These are phyloP conservation scores for Coniosporium tulheliwenetii DNA, from an alignment of 2,329 filamentous ascomycete species.

Conservation along the genomic window DNA sequence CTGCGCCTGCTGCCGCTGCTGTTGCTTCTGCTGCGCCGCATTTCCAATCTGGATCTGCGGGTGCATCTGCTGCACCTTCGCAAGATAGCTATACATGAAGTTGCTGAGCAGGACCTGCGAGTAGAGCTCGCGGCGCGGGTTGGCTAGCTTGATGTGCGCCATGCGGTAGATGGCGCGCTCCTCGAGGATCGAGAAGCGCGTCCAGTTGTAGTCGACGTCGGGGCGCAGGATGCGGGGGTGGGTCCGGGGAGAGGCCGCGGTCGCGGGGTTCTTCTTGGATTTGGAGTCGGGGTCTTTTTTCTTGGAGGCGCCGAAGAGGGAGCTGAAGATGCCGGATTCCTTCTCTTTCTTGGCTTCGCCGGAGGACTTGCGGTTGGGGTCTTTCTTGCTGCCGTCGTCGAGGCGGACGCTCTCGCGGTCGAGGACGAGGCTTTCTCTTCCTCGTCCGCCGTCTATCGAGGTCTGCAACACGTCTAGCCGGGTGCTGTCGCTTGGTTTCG, in stretches of 20 bases:
- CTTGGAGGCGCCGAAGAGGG: conserved; percentile 79
- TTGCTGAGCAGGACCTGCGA: conserved; percentile 95
- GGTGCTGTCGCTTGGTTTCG: conserved; percentile 61
- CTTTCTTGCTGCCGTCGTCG: conserved; percentile 66
- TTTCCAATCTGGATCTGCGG: conserved; percentile 82
- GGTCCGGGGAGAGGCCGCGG: conserved; percentile 65
- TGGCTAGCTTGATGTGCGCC: conserved; percentile 98
- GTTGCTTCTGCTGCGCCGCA: conserved; percentile 28
- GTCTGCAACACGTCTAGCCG: conserved; percentile 76
- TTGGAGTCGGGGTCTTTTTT: conserved; percentile 62
- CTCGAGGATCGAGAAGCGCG: conserved; percentile 83
- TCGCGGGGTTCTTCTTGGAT: conserved; percentile 51
- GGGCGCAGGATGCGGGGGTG: conserved; percentile 57
- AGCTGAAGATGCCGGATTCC: conserved; percentile 73
- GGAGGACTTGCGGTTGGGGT: conserved; percentile 51
- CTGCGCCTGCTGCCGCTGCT: conserved; percentile 11
- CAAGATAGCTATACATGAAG: conserved; percentile 98
- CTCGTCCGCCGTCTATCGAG: conserved; percentile 58
- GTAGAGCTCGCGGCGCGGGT: conserved; percentile 77
- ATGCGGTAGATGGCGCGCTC: conserved; percentile 96
- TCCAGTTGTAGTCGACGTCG: conserved; percentile 93
- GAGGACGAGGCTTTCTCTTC: conserved; percentile 69
- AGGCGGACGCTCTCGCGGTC: conserved; percentile 65
- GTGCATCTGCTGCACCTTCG: conserved; percentile 98
- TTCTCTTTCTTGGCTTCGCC: conserved; percentile 71